Conservation (phyloP, 139 green algal species). For the Haematococcus sp. region DNA sequence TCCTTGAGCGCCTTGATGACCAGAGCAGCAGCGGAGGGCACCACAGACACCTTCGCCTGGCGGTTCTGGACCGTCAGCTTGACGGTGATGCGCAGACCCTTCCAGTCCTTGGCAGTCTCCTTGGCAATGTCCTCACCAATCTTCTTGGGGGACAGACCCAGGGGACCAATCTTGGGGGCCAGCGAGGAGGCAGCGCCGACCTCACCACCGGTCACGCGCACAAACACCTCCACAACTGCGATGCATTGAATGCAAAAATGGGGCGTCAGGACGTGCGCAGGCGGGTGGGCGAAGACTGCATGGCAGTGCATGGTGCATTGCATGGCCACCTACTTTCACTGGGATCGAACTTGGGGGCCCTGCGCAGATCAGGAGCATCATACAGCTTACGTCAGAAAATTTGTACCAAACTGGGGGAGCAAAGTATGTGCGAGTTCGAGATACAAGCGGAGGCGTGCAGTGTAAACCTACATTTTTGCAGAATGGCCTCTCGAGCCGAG, state of each 20-base stretch:
- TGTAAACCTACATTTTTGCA: no score
- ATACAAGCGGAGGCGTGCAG: no score
- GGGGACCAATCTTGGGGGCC: constrained; percentile 98
- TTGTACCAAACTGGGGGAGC: no score
- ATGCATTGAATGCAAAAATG: background rate
- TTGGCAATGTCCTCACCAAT: constrained; percentile 99
- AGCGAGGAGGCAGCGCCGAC: constrained; percentile 97
- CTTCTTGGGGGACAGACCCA: constrained; percentile 99
- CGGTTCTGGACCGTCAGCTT: constrained; percentile 99
- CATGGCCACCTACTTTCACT: constrained; percentile 43
- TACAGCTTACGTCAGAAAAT: no score
- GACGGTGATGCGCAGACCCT: constrained; percentile 96
- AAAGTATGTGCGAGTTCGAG: no score
- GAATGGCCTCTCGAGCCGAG: no score
- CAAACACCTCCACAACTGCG: constrained; percentile 85
- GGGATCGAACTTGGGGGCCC: constrained; percentile 97
- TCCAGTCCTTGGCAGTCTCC: constrained; percentile 99
- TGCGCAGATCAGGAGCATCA: constrained; percentile 24
- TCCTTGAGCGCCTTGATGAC: constrained; percentile 99
- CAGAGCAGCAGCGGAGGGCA: constrained; percentile 92
- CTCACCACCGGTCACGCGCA: constrained; percentile 94
- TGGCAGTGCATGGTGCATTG: background rate
- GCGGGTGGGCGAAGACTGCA: no score
- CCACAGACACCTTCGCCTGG: constrained; percentile 95
- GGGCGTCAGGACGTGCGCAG: background rate